These are phyloP conservation scores for Nicotiana tabacum DNA, from an alignment of 257 asterid genomes.

Conservation along the genomic window DNA sequence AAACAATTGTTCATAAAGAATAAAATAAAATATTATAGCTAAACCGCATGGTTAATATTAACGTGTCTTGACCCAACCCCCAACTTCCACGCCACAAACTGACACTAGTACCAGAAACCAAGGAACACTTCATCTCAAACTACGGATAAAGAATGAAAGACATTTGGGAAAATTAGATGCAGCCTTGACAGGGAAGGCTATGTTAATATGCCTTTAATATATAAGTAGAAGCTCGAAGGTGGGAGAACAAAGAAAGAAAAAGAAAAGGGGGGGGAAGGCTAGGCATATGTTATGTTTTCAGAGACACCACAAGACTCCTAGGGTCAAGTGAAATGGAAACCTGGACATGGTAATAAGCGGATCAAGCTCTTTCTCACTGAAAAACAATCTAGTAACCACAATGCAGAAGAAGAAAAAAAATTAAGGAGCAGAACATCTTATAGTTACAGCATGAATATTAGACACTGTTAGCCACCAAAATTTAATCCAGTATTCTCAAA, in stretches of 20 bases:
- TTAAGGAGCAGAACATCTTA: not conserved
- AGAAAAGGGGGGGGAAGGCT: not conserved
- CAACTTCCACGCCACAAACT: too few species aligned
- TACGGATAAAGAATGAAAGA: not conserved
- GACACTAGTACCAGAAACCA: not conserved
- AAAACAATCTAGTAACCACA: not conserved
- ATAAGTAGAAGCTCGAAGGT: not conserved
- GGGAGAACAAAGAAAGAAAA: not conserved
- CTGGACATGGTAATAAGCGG: not conserved
- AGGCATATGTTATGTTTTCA: not conserved
- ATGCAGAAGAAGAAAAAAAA: not conserved
- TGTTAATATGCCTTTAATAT: not conserved
- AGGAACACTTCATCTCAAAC: not conserved
- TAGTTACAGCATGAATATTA: not conserved
- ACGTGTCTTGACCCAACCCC: too few species aligned
- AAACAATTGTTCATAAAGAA: too few species aligned
- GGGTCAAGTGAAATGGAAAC: not conserved
- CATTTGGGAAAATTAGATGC: too few species aligned
- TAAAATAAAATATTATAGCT: too few species aligned
- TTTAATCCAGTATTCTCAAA: not conserved
- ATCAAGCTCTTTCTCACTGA: not conserved
- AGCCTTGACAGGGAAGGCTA: not conserved
- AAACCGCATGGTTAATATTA: too few species aligned
- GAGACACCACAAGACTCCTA: not conserved
- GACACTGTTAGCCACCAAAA: not conserved